These are phyloP conservation scores for Letharia columbiana DNA, from an alignment of 495 filamentous ascomycete species.

Conservation along the genomic window DNA sequence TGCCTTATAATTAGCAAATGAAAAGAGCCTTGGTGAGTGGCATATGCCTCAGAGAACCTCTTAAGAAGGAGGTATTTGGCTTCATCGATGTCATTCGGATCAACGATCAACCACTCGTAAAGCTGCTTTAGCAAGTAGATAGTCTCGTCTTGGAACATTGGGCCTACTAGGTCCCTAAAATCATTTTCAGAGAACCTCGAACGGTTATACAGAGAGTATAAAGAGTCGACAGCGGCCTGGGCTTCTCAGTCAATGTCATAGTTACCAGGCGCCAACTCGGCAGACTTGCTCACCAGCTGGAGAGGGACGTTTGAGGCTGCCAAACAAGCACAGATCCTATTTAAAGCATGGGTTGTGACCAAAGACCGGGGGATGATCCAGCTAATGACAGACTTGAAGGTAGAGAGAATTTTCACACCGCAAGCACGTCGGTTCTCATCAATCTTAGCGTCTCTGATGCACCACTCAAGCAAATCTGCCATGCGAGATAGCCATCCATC, in stretches of 20 bases:
- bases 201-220: constrained; percentile 74
- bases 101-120: constrained; percentile 74
- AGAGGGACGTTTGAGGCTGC: constrained; percentile 63
- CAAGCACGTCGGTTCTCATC: constrained; percentile 53
- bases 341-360: constrained; percentile 56
- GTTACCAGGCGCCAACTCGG: background rate
- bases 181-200: constrained; percentile 67
- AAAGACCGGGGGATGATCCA: constrained; percentile 85
- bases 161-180: constrained; percentile 65
- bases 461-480: constrained; percentile 63
- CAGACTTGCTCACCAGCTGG: constrained; percentile 51
- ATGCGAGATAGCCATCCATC: constrained; percentile 84
- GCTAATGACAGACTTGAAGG: constrained; percentile 63
- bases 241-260: constrained; percentile 27
- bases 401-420: constrained; percentile 63
- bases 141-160: constrained; percentile 64
- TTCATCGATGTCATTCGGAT: constrained; percentile 73
- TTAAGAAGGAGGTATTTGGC: constrained; percentile 86
- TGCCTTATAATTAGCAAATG: constrained; percentile 29
- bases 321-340: constrained; percentile 65
- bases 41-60: constrained; percentile 77
- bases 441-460: constrained; percentile 57
- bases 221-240: constrained; percentile 72
- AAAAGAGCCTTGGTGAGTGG: background rate
- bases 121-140: constrained; percentile 65